A percentile compares a stretch with the other conserved stretches of the same genome.
phyloP scores from a whole-genome alignment of 2,329 filamentous ascomycete genomes.

The Talaromyces sp. region DNA sequence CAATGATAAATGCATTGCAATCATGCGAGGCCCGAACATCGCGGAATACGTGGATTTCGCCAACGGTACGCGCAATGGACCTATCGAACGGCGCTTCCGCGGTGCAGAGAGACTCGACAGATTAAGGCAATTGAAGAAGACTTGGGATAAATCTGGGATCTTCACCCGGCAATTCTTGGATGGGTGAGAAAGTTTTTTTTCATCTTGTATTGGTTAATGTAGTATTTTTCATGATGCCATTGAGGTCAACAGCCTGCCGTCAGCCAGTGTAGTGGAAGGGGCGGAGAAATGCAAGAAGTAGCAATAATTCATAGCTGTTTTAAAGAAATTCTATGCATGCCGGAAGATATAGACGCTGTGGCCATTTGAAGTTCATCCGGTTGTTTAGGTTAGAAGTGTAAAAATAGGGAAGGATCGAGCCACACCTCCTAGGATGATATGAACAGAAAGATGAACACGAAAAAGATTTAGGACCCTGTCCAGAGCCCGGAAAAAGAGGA shows the following conservation, averaged over 20 bases:
- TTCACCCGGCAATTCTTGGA: background rate
- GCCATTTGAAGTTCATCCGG: background rate
- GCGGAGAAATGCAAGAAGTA: background rate
- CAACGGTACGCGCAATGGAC: conserved; percentile 14
- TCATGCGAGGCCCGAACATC: conserved; percentile 14
- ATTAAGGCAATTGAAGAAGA: background rate
- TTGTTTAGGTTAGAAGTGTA: background rate
- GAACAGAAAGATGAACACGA: too few relatives aligned
- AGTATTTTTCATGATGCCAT: background rate
- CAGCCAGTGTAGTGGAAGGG: background rate
- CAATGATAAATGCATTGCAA: background rate
- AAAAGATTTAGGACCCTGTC: too few relatives aligned
- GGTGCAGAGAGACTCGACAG: background rate
- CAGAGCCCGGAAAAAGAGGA: too few relatives aligned
- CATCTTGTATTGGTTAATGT: background rate
- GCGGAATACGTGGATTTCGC: conserved; percentile 2
- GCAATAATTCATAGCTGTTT: background rate
- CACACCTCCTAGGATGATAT: too few relatives aligned
- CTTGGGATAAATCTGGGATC: background rate
- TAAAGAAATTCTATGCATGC: too few relatives aligned
- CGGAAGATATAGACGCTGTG: background rate
- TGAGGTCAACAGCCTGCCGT: background rate
- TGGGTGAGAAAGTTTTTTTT: background rate
- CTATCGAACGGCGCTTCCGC: conserved; percentile 10
- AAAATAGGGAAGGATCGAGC: too few relatives aligned